Percentiles rank a stretch among this genome's conserved stretches.
Evolutionary conservation across 2,329 filamentous ascomycete species (phyloP).

Genomic region (Fusarium sarcochroum): DNA sequence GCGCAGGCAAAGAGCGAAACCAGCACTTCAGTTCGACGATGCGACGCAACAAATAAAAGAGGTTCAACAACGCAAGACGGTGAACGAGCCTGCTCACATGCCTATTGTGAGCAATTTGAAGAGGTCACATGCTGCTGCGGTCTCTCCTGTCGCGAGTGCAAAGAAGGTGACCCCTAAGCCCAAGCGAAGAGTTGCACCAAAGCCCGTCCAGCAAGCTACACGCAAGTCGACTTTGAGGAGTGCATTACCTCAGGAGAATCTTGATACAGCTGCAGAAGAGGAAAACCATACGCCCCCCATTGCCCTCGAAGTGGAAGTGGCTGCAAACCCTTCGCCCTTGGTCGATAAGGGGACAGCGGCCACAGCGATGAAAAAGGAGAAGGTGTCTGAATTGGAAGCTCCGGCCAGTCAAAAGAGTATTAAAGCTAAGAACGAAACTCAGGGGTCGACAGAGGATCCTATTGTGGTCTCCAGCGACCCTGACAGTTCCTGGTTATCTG

Average conservation of each 20-base stretch:
- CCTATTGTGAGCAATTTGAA: constrained; percentile 32
- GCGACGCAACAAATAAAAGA: constrained; percentile 48
- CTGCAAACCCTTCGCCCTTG: background rate
- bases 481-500: constrained; percentile 16
- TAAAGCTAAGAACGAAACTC: background rate
- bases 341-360: background rate
- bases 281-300: background rate
- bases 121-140: constrained; percentile 28
- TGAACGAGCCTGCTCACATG: constrained; percentile 6
- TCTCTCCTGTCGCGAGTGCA: constrained; percentile 26
- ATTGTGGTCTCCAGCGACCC: constrained; percentile 41
- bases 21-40: constrained; percentile 53
- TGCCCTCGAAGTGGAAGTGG: background rate
- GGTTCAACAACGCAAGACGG: constrained; percentile 4
- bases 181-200: constrained; percentile 6
- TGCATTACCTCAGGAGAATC: constrained; percentile 1
- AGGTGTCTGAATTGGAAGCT: background rate
- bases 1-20: constrained; percentile 53
- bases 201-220: background rate
- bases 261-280: background rate
- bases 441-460: constrained; percentile 5
- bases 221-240: constrained; percentile 5
- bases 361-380: background rate
- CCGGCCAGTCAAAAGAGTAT: background rate
- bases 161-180: constrained; percentile 26